Evolutionary conservation across 805 yeast genomes (phyloP).

Genomic region (Kodamaea hsintzibuensis): DNA sequence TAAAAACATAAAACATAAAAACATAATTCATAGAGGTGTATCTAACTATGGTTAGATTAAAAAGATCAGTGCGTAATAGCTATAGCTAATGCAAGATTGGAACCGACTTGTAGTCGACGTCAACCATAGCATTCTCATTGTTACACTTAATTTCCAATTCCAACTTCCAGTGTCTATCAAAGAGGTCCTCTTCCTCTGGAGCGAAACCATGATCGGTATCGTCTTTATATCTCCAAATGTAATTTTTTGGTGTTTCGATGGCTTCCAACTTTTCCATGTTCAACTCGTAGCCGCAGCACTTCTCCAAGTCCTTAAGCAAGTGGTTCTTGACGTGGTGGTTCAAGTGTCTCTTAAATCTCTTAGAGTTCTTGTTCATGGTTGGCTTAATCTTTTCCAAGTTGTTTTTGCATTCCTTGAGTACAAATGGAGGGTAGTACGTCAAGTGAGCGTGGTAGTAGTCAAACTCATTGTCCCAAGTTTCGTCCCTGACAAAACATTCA

Average conservation of each 20-base stretch:
- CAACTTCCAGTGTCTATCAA: conserved; percentile 62
- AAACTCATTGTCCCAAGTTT: conserved; percentile 74
- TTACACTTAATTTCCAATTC: conserved; percentile 65
- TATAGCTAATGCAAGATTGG: conserved; percentile 32
- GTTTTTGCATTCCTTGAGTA: conserved; percentile 63
- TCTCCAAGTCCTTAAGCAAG: conserved; percentile 63
- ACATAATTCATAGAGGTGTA: not conserved
- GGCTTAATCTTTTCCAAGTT: conserved; percentile 73
- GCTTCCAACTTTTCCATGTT: conserved; percentile 49
- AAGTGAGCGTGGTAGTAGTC: conserved; percentile 68
- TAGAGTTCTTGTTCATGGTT: conserved; percentile 68
- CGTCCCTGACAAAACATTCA: conserved; percentile 65
- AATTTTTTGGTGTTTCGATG: conserved; percentile 51
- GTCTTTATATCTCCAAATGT: conserved; percentile 67
- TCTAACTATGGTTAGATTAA: not conserved
- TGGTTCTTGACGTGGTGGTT: conserved; percentile 76
- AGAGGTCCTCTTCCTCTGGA: conserved; percentile 42
- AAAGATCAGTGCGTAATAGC: not conserved
- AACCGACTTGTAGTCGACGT: conserved; percentile 61
- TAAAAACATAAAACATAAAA: conserved; percentile 9
- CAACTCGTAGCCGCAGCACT: conserved; percentile 58
- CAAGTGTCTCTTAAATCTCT: conserved; percentile 70
- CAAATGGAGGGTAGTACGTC: conserved; percentile 72
- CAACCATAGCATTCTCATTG: conserved; percentile 65
- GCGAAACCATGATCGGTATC: conserved; percentile 55